Base-by-base conservation (phyloP, 257 asterid species). In the Ehretia macrophylla region DNA sequence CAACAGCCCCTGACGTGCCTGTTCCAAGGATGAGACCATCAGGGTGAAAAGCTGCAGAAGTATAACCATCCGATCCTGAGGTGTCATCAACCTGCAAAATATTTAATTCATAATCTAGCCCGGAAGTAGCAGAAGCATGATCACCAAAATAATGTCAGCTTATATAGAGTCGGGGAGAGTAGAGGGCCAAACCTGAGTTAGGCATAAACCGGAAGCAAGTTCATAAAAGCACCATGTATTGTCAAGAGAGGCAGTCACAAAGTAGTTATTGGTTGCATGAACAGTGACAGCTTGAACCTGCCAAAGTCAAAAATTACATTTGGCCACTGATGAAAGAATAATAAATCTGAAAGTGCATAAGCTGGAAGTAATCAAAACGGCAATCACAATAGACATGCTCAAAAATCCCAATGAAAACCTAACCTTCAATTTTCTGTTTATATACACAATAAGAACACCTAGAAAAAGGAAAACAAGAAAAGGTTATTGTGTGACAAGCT, bases 21-120 rank as follows among this genome's bases (percentile, higher is more conserved):
- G 96, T 90, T 64, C 99, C 99, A 58, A 93, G 95, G 79, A 93
- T 89, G 58, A 89, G 94, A 59, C 99, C 99, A 82, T 93, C 99
- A 54, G 99, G 99, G 64, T 93, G 99, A 80, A 93, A 89, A 70
- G 99, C 89, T 48, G 99, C 95, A 56, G 97, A 81, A 32, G 97
- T 83, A 73, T 78, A 93, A 39, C 95, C 97, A 39, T 79, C 95
- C 51, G 85, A 65, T 67, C 72, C 96, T 38, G 94, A 79, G 61
- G 83, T 40, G 65, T 92, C 97, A 49, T 78, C 85, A 42, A 92
- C 96, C 99, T 93, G 79, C 67, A 69, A 42, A 62, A 54, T 8
- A 56, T 42, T 20, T 32, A 14, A 32, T n/a, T 32, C 40, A 62
- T 16, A 23, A 5, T 20, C n/a, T 10, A 19, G 13, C 17, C 18